These are phyloP conservation scores for Saitozyma sp. DNA, from an alignment of 768 basidiomycete genomes.

Conservation along the genomic window DNA sequence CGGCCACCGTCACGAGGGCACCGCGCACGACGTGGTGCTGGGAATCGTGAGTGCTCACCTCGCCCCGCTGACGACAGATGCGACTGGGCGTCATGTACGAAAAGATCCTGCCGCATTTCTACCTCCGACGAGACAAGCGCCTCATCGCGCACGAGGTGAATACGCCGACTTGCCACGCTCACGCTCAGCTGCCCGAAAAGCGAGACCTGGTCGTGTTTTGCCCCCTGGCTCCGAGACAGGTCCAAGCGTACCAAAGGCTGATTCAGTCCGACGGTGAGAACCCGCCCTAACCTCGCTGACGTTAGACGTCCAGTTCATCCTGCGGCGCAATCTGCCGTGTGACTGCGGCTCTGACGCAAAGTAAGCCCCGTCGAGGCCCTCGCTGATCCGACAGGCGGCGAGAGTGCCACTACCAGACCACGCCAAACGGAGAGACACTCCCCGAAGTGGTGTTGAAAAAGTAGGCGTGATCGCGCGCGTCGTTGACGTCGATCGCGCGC, in stretches of 20 bases:
- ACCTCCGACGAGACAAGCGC: slow-evolving; percentile 64
- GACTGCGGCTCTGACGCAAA: slow-evolving; percentile 65
- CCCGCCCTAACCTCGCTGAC: not conserved
- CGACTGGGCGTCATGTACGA: slow-evolving; percentile 58
- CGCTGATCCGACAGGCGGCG: slow-evolving; percentile 58
- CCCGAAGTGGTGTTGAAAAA: slow-evolving; percentile 63
- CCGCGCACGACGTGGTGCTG: slow-evolving; percentile 30
- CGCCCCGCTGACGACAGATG: slow-evolving; percentile 20
- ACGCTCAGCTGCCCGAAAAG: slow-evolving; percentile 74
- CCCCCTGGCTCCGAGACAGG: slow-evolving; percentile 72
- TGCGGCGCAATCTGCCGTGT: slow-evolving; percentile 71
- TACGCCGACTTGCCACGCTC: not conserved
- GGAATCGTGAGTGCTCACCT: slow-evolving; percentile 35
- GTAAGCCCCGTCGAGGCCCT: slow-evolving; percentile 54
- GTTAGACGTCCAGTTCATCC: slow-evolving; percentile 65
- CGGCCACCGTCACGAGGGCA: slow-evolving; percentile 47
- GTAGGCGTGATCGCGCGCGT: slow-evolving; percentile 15
- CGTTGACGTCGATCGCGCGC: not conserved
- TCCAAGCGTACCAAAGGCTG: slow-evolving; percentile 70
- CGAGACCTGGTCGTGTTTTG: slow-evolving; percentile 91
- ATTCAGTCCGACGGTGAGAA: slow-evolving; percentile 58
- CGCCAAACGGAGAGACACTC: slow-evolving; percentile 54
- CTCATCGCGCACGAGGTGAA: slow-evolving; percentile 44
- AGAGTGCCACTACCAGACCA: slow-evolving; percentile 61
- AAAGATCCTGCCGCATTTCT: slow-evolving; percentile 75